Percentiles rank a stretch among this genome's conserved stretches.
Conservation (phyloP, 176 grass and related monocot species). For the Musa itinerans region DNA sequence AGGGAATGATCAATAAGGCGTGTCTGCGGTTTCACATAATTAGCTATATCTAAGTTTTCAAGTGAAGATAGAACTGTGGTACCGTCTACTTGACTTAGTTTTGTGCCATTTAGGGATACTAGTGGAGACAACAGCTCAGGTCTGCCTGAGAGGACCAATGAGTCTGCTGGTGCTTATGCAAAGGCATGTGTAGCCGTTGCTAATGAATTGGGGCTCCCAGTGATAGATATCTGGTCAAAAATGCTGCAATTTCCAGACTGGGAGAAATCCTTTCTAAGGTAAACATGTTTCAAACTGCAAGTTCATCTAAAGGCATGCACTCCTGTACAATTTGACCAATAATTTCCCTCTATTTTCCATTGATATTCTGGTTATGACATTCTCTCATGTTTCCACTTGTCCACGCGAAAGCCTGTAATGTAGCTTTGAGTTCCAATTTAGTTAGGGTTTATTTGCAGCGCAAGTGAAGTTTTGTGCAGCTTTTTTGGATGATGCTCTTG, state of each 20-base stretch:
- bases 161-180: conserved; percentile 70
- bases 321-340: background rate
- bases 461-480: no score
- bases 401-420: no score
- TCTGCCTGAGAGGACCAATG: conserved; percentile 74
- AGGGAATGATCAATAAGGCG: background rate
- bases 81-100: background rate
- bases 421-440: no score
- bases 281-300: background rate
- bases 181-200: conserved; percentile 64
- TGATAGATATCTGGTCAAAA: conserved; percentile 80
- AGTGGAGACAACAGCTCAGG: conserved; percentile 35
- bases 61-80: background rate
- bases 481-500: no score
- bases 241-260: conserved; percentile 63
- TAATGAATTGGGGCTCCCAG: conserved; percentile 44
- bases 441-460: no score
- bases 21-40: background rate
- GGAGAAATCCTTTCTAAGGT: conserved; percentile 61
- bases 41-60: background rate
- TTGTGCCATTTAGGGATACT: conserved; percentile 32
- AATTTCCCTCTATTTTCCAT: background rate
- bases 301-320: background rate
- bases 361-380: background rate
- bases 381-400: no score